Conservation (phyloP, 345 rosid genomes). For the Eucalyptus tenuipes region DNA sequence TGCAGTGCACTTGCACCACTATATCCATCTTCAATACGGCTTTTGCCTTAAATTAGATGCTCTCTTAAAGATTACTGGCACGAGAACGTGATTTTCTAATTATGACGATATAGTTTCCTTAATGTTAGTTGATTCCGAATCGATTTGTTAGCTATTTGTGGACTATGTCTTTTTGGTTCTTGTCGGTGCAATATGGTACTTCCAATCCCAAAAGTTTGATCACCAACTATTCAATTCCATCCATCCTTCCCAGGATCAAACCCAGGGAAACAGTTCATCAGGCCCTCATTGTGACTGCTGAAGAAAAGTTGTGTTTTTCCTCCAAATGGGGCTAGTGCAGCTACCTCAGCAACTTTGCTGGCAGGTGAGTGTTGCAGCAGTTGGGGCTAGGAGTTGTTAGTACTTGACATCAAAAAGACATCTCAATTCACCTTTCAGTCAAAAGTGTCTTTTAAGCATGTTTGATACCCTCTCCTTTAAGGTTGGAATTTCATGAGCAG, state of each 20-base stretch:
- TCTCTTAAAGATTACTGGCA: background rate
- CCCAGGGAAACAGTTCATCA: background rate
- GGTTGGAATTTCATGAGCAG: background rate
- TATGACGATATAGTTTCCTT: rapidly evolving
- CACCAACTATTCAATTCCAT: background rate
- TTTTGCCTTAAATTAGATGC: background rate
- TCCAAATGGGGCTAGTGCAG: background rate
- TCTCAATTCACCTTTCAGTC: background rate
- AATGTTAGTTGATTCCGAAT: background rate
- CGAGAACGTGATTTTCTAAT: rapidly evolving
- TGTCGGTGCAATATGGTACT: background rate
- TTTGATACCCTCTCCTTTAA: background rate
- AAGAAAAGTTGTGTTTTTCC: background rate
- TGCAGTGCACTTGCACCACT: background rate
- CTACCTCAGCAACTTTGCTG: background rate
- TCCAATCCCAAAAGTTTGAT: background rate
- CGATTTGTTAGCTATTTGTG: background rate
- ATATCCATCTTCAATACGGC: background rate
- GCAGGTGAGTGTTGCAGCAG: background rate
- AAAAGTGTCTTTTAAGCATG: background rate
- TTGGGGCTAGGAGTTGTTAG: background rate
- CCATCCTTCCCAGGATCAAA: background rate
- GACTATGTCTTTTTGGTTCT: background rate
- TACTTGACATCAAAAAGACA: background rate
- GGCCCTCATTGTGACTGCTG: background rate